A percentile compares a stretch with the other conserved stretches of the same genome.
Conservation (phyloP, 306 rosid genomes). For the Ziziphus jujuba region DNA sequence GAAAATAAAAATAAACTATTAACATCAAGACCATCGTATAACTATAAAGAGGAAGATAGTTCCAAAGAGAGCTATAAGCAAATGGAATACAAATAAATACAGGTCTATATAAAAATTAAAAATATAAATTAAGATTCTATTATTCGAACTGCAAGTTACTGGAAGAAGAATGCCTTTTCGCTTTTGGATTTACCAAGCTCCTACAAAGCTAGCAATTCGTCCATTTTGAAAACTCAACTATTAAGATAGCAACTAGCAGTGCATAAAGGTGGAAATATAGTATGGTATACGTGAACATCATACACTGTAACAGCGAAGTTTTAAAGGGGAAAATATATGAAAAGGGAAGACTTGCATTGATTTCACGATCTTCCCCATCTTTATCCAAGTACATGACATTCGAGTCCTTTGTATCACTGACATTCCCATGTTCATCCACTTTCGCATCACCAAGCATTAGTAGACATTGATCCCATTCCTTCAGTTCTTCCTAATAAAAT, state of each 20-base stretch:
- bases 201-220: neutral
- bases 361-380: constrained; percentile 87
- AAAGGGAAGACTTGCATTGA: constrained; percentile 46
- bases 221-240: neutral
- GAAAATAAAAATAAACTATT: too few relatives aligned
- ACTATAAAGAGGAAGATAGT: too few relatives aligned
- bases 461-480: constrained; percentile 96
- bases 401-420: constrained; percentile 58
- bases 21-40: too few relatives aligned
- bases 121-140: neutral
- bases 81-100: too few relatives aligned
- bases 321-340: neutral
- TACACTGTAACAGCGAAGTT: neutral
- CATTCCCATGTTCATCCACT: constrained; percentile 79
- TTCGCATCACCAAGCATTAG: constrained; percentile 78
- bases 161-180: neutral
- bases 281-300: neutral
- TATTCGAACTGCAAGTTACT: neutral
- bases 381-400: constrained; percentile 83
- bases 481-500: constrained; percentile 70
- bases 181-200: neutral
- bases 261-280: neutral
- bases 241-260: neutral
- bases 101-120: too few relatives aligned
- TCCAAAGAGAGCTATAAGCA: too few relatives aligned